Conservation (phyloP, 352 stramenopile species). For the Phytophthora chlamydospora region DNA sequence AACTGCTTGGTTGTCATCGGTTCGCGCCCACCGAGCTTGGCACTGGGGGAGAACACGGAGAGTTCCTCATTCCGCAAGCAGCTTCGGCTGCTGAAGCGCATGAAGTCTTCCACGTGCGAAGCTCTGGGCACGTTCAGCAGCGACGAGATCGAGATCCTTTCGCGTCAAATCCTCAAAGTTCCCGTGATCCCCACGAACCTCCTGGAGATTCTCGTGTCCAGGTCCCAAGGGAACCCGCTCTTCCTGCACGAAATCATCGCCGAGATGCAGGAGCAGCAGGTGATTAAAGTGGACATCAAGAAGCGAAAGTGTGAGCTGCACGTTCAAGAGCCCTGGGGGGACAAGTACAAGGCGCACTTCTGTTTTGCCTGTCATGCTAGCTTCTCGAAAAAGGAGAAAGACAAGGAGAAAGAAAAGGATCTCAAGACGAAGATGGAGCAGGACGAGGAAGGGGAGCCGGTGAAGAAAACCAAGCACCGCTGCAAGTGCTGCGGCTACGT, state of each 20-base stretch:
- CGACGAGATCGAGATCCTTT: constrained; percentile 66
- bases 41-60: constrained; percentile 69
- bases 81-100: constrained; percentile 71
- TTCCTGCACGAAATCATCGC: constrained; percentile 86
- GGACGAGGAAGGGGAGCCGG: constrained; percentile 6
- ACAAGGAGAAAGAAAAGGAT: constrained; percentile 24
- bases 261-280: constrained; percentile 82
- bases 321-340: constrained; percentile 80
- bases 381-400: constrained; percentile 60
- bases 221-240: constrained; percentile 83
- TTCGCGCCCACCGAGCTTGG: constrained; percentile 71
- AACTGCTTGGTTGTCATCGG: constrained; percentile 83
- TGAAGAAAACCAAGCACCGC: constrained; percentile 54
- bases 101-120: constrained; percentile 55
- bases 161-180: constrained; percentile 70
- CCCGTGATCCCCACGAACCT: constrained; percentile 64
- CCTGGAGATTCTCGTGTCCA: constrained; percentile 67
- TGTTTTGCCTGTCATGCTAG: constrained; percentile 81
- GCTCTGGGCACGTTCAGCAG: constrained; percentile 61
- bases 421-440: constrained; percentile 15
- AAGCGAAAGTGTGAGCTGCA: constrained; percentile 68
- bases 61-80: constrained; percentile 82
- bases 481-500: constrained; percentile 88
- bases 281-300: constrained; percentile 70
- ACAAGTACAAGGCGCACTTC: constrained; percentile 71